These are phyloP conservation scores for Lolium perenne DNA, from an alignment of 176 grass and related monocot species.

Conservation along the genomic window DNA sequence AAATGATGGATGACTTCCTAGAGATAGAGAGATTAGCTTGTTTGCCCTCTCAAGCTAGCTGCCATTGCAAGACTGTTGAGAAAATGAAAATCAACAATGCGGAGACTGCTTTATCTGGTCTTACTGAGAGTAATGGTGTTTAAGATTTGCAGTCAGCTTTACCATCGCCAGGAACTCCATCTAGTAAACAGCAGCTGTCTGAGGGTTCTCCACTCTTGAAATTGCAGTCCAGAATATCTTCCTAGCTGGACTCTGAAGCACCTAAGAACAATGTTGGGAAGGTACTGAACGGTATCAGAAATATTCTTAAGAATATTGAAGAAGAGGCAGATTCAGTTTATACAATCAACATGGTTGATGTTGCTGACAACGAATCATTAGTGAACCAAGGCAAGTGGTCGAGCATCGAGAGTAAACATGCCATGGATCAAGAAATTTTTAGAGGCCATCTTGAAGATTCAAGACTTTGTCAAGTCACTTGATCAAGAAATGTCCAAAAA, in stretches of 20 bases:
- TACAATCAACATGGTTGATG: constrained; percentile 44
- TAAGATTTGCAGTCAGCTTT: constrained; percentile 48
- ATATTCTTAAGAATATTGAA: constrained; percentile 81
- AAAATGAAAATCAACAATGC: constrained; percentile 67
- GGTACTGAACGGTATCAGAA: constrained; percentile 70
- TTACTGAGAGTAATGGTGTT: constrained; percentile 50
- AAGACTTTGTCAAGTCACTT: constrained; percentile 79
- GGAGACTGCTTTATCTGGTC: constrained; percentile 52
- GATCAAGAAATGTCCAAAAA: constrained; percentile 71
- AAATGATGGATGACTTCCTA: constrained; percentile 99
- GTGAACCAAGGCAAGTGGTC: constrained; percentile 42
- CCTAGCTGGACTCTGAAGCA: constrained; percentile 68
- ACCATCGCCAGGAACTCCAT: constrained; percentile 49
- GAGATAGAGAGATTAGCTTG: constrained; percentile 98
- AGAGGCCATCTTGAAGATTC: constrained; percentile 79
- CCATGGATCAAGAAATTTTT: constrained; percentile 63
- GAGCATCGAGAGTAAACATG: constrained; percentile 46
- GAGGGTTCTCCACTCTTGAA: constrained; percentile 57
- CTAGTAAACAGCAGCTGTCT: constrained; percentile 50
- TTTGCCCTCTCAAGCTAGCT: constrained; percentile 60
- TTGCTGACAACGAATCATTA: constrained; percentile 41
- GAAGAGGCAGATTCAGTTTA: constrained; percentile 60
- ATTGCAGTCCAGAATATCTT: constrained; percentile 81
- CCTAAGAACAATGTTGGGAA: constrained; percentile 62
- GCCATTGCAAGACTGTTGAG: constrained; percentile 50